Evolutionary conservation across 768 basidiomycete species (phyloP).

Genomic region (Leccinum broughii): DNA sequence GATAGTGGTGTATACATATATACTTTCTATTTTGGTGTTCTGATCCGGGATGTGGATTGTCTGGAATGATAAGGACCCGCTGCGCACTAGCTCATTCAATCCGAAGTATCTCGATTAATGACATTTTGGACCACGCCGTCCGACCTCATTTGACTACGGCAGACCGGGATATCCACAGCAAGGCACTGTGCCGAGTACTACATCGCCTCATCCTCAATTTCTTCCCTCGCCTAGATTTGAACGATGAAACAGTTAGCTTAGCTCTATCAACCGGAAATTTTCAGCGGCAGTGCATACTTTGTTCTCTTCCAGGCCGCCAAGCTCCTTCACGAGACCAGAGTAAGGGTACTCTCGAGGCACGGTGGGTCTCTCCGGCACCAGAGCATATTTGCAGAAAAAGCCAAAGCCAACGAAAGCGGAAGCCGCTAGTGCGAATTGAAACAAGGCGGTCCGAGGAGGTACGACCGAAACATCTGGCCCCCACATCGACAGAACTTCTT

Average conservation of each 20-base stretch:
- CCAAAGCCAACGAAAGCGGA: constrained; percentile 66
- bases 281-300: constrained; percentile 49
- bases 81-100: not conserved
- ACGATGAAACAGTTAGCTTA: constrained; percentile 8
- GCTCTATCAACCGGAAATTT: not conserved
- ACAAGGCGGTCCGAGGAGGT: constrained; percentile 56
- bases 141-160: not conserved
- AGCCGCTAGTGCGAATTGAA: constrained; percentile 63
- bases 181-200: not conserved
- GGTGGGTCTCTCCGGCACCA: constrained; percentile 62
- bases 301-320: constrained; percentile 77
- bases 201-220: constrained; percentile 30
- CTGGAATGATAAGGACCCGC: constrained; percentile 3
- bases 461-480: constrained; percentile 75
- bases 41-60: not conserved
- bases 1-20: constrained; percentile 3
- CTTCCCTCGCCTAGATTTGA: constrained; percentile 38
- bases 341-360: constrained; percentile 77
- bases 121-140: not conserved
- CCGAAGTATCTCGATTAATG: not conserved
- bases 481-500: constrained; percentile 86
- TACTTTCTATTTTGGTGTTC: constrained; percentile 3
- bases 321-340: constrained; percentile 70
- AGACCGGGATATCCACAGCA: not conserved
- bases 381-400: constrained; percentile 51